Evolutionary conservation across 164 flowering plant species (phyloP).

Genomic region (Tetracentron sinense): DNA sequence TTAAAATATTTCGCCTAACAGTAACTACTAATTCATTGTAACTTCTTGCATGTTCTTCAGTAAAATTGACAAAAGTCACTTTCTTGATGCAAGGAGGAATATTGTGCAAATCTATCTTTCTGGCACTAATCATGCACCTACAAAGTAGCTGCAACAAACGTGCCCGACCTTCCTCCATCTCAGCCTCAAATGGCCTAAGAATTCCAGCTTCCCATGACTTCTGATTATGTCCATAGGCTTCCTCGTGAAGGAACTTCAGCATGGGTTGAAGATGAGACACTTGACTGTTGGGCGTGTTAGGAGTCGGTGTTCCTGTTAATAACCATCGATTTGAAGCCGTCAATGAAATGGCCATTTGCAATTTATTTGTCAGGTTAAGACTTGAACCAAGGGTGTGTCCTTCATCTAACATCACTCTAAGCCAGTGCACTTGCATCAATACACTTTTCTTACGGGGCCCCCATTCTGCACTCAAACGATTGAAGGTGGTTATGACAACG

Average conservation of each 20-base stretch:
- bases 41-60: slow-evolving; percentile 77
- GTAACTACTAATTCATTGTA: slow-evolving; percentile 95
- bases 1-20: slow-evolving; percentile 79
- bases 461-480: slow-evolving; percentile 94
- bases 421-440: slow-evolving; percentile 92
- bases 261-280: slow-evolving; percentile 88
- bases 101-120: slow-evolving; percentile 67
- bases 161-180: slow-evolving; percentile 82
- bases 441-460: slow-evolving; percentile 62
- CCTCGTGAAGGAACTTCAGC: slow-evolving; percentile 85
- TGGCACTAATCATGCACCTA: slow-evolving; percentile 96
- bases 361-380: slow-evolving; percentile 81
- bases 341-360: slow-evolving; percentile 85
- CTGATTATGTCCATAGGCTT: slow-evolving; percentile 72
- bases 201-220: slow-evolving; percentile 92
- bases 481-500: slow-evolving; percentile 87
- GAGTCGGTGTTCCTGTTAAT: slow-evolving; percentile 94
- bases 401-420: slow-evolving; percentile 88
- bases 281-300: slow-evolving; percentile 89
- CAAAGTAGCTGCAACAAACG: slow-evolving; percentile 68
- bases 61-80: slow-evolving; percentile 61
- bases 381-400: slow-evolving; percentile 98
- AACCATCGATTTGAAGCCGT: slow-evolving; percentile 78
- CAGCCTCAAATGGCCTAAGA: slow-evolving; percentile 88
- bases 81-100: slow-evolving; percentile 95